Evolutionary conservation across 1,139 yeast species (phyloP), one percentile per base, ranked within the genome.

Genomic region (Nadsonia commutata): DNA sequence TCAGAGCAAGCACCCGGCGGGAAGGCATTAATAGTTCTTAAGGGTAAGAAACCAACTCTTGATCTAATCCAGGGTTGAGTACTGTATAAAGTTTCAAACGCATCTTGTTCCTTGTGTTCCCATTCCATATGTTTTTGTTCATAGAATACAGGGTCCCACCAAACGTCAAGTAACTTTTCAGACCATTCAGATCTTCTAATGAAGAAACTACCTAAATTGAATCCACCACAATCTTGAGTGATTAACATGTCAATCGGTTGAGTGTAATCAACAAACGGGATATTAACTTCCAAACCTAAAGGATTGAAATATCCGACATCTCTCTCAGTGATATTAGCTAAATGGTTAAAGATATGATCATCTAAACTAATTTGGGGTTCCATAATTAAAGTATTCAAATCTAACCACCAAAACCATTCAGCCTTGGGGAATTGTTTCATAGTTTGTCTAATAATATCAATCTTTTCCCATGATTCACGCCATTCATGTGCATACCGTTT

Each of bases 391-490:
- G 97, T 88, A 60, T 88, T 95, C 51, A 86, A 68, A 60, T 90
- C 98, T 48, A 90, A 66, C 97, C 97, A 90, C 98, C 98, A 90
- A 61, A 90, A 90, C 98, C 98, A 90, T 60, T 90, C 95, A 17
- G 96, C 86, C 45, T 81, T 71, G 21, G 97, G 97, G 58, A 75
- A 85, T 60, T 88, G 95, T 55, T 95, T 72, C 93, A 90, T 86
- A n/a, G 95, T 80, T 58, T 88, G 95, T 55, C 80, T 82, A 65
- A 90, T 66, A 46, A 86, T 80, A 58, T 90, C 98, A 20, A 81
- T 95, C 61, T 85, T 88, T 60, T 90, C 96, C 98, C 98, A 90
- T 40, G 94, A 81, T 63, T 90, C 97, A 61, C 98, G 72, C 94
- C 95, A 90, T 63, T 90, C 98, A 62, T 90, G 98, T 31, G 94